phyloP scores from a whole-genome alignment of 371 early-diverging fungal genomes.

The Gilbertella persicaria region DNA sequence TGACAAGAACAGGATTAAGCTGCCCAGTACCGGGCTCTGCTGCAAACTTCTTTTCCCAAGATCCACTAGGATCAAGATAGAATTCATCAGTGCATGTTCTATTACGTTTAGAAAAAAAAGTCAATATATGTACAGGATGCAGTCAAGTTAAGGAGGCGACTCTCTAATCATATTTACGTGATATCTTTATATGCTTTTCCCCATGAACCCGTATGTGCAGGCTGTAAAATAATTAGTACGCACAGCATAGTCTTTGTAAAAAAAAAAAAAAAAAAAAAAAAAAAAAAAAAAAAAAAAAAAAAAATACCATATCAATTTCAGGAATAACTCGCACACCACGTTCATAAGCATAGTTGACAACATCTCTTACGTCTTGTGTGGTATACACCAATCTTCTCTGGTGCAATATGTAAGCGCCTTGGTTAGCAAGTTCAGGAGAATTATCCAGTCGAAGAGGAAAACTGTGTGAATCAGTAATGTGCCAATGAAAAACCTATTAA shows the following conservation, averaged over 20 bases:
- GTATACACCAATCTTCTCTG: conserved; percentile 57
- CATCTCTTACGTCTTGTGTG: conserved; percentile 56
- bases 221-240: conserved; percentile 25
- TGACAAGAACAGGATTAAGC: conserved; percentile 60
- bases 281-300: neutral
- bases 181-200: conserved; percentile 36
- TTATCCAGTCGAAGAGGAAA: conserved; percentile 59
- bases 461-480: conserved; percentile 72
- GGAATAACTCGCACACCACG: conserved; percentile 67
- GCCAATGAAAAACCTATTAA: conserved; percentile 74
- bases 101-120: neutral
- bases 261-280: neutral
- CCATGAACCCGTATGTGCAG: conserved; percentile 74
- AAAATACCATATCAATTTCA: conserved; percentile 75
- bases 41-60: conserved; percentile 57
- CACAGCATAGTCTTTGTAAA: neutral
- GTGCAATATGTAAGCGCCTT: conserved; percentile 54
- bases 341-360: conserved; percentile 63
- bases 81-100: conserved; percentile 42
- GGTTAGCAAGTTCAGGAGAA: conserved; percentile 47
- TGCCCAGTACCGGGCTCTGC: conserved; percentile 78
- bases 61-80: conserved; percentile 39
- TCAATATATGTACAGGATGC: neutral
- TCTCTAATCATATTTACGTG: conserved; percentile 27
- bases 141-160: neutral